Evolutionary conservation across 192 early-diverging fungal species (phyloP).

Genomic region (Coemansia sp.): DNA sequence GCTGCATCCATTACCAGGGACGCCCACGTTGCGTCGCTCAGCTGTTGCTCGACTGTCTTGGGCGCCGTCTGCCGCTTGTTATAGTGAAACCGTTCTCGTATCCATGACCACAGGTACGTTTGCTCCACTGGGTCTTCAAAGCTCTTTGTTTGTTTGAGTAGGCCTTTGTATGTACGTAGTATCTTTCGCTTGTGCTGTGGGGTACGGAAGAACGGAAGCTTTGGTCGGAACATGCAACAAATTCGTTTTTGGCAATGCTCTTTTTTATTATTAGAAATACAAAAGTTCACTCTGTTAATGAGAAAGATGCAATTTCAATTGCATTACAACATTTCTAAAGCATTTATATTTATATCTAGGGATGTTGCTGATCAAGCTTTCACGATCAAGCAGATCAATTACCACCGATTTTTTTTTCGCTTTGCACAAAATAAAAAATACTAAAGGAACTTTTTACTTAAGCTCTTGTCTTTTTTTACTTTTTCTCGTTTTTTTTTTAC

Average conservation of each 20-base stretch:
- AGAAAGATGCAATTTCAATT: too few relatives aligned
- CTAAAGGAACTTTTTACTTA: not conserved
- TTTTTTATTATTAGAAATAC: too few relatives aligned
- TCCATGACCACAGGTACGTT: slow-evolving; percentile 49
- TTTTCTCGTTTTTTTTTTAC: not conserved
- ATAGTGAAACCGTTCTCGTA: slow-evolving; percentile 52
- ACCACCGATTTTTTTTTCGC: too few relatives aligned
- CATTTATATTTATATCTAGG: too few relatives aligned
- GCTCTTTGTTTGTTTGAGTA: slow-evolving; percentile 27
- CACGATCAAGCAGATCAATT: too few relatives aligned
- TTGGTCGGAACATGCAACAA: slow-evolving; percentile 31
- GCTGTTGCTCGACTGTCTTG: slow-evolving; percentile 11
- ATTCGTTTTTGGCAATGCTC: too few relatives aligned
- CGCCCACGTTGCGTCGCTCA: slow-evolving; percentile 32
- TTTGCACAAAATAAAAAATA: slow-evolving; percentile 33
- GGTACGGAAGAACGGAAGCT: slow-evolving; percentile 37
- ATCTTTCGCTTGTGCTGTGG: slow-evolving; percentile 18
- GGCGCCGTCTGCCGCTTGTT: slow-evolving; percentile 43
- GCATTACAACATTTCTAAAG: too few relatives aligned
- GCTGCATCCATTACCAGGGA: slow-evolving; percentile 26
- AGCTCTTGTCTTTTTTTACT: too few relatives aligned
- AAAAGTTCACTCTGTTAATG: too few relatives aligned
- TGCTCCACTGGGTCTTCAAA: slow-evolving; percentile 40
- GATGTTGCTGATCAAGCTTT: too few relatives aligned
- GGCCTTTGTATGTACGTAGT: slow-evolving; percentile 19